Conservation (phyloP, 2,329 filamentous ascomycete genomes). For the Xylaria sp. region DNA sequence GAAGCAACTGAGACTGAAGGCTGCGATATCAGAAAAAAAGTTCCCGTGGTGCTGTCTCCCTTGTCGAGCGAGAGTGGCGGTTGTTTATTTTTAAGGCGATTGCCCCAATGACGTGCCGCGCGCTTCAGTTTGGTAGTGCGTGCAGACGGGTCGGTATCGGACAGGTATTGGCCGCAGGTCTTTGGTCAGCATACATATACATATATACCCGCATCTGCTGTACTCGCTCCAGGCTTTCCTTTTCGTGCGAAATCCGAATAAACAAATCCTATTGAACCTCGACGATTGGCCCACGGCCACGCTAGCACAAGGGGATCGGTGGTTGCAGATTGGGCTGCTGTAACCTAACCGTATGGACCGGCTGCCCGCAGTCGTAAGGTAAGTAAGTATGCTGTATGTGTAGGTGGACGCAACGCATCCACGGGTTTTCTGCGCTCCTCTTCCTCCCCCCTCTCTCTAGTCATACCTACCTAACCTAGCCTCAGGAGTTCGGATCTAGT, state of each 20-base stretch:
- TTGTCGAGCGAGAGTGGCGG: not conserved
- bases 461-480: not conserved
- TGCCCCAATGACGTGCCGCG: slow-evolving; percentile 4
- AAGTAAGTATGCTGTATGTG: no score
- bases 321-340: slow-evolving; percentile 29
- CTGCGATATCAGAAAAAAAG: not conserved
- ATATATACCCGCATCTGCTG: not conserved
- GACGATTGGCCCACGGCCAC: slow-evolving; percentile 30
- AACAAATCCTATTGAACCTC: slow-evolving; percentile 6
- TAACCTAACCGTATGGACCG: slow-evolving; percentile 16
- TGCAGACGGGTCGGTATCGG: no score
- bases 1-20: not conserved
- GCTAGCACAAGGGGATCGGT: slow-evolving; percentile 15
- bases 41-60: not conserved
- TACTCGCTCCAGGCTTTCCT: not conserved
- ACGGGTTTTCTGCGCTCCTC: not conserved
- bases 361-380: not conserved
- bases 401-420: not conserved
- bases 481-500: slow-evolving; percentile 3
- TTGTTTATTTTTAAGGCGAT: slow-evolving; percentile 10
- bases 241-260: slow-evolving; percentile 5
- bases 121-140: not conserved
- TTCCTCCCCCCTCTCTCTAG: not conserved
- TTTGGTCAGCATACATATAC: not conserved
- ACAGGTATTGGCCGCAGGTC: not conserved